Conservation (phyloP, 345 rosid genomes). For the Melaleuca alternifolia region DNA sequence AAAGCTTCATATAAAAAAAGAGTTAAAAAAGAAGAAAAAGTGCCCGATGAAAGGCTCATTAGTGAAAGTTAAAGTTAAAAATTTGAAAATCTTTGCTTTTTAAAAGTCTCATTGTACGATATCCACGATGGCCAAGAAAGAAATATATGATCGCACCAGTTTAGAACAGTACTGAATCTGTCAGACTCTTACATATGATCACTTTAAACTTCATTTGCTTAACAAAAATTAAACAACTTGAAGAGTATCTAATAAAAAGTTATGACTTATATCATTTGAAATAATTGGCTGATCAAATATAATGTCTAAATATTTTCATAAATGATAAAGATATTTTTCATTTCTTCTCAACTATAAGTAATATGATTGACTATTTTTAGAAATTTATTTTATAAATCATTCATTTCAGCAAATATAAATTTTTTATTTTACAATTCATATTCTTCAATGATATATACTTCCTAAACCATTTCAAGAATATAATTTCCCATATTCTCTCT, state of each 20-base stretch:
- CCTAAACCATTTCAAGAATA: too few species aligned
- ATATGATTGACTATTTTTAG: neutral
- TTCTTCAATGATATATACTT: fast-evolving
- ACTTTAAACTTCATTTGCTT: too few species aligned
- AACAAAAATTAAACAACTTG: too few species aligned
- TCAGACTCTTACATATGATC: too few species aligned
- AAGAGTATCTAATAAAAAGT: too few species aligned
- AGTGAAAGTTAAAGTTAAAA: neutral
- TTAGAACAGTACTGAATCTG: too few species aligned
- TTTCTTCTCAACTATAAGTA: neutral
- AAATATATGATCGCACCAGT: too few species aligned
- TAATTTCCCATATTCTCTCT: neutral
- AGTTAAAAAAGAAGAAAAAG: neutral
- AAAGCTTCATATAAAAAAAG: neutral
- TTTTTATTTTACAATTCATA: neutral
- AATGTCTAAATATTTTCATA: too few species aligned
- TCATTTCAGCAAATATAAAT: neutral
- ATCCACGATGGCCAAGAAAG: neutral
- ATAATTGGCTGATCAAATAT: too few species aligned
- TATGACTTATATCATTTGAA: too few species aligned
- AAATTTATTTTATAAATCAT: neutral
- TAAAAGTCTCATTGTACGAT: neutral
- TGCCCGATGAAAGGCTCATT: neutral
- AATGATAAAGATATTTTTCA: neutral
- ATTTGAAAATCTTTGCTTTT: neutral